A percentile compares a stretch with the other conserved stretches of the same genome.
phyloP scores from a whole-genome alignment of 495 filamentous ascomycete species.

The Xylaria scruposa region DNA sequence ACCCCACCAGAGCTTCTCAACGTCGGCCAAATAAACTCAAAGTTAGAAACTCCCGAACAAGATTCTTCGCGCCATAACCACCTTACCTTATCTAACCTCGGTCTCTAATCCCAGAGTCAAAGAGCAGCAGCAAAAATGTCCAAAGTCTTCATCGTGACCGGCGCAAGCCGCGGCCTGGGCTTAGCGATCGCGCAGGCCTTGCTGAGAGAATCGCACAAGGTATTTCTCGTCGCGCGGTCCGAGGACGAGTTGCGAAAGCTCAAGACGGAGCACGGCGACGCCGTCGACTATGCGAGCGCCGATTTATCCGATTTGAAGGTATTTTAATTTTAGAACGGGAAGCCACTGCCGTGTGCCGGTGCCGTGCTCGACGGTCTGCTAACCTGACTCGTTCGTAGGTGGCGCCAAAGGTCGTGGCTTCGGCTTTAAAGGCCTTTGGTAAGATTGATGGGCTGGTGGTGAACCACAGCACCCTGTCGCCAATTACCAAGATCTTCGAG shows the following conservation, averaged over 20 bases:
- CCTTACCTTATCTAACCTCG: too few relatives aligned
- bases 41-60: too few relatives aligned
- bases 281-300: constrained; percentile 75
- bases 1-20: constrained; percentile 1
- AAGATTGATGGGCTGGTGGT: constrained; percentile 81
- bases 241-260: constrained; percentile 69
- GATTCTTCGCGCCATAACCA: too few relatives aligned
- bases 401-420: constrained; percentile 65
- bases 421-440: constrained; percentile 70
- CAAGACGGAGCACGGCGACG: constrained; percentile 65
- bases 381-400: constrained; percentile 45
- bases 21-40: background rate
- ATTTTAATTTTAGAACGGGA: background rate
- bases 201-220: constrained; percentile 67
- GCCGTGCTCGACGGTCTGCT: background rate
- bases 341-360: too few relatives aligned
- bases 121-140: constrained; percentile 26
- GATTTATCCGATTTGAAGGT: constrained; percentile 73
- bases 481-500: constrained; percentile 75
- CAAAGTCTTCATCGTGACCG: constrained; percentile 74
- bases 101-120: too few relatives aligned
- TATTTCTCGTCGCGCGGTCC: constrained; percentile 79
- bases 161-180: constrained; percentile 80
- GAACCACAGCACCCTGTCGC: constrained; percentile 84
- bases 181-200: constrained; percentile 77